Evolutionary conservation across 768 basidiomycete genomes (phyloP), one percentile per base, ranked within the genome.

Genomic region (Cystobasidium ongulense): DNA sequence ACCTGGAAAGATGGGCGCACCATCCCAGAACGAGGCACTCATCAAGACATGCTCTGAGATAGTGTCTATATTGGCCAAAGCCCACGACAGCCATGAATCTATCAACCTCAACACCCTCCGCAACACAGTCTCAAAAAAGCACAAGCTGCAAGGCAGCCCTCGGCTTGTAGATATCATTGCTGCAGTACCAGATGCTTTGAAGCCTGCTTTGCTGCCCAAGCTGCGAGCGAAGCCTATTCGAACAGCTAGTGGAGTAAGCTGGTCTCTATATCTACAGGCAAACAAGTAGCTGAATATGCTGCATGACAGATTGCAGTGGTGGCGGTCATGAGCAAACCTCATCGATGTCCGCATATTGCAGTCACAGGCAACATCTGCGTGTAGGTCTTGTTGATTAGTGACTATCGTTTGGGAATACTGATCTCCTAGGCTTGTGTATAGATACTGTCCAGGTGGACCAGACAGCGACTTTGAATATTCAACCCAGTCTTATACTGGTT

Each of bases 341-440:
- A 99, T 84, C 87, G 96, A 67, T 99, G 96, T 84, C 96, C 96
- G 2, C 96, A 99, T 83, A 98, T 99, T 71, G 96, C 96, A 8
- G 96, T 99, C 92, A 99, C 96, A 0, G 96, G 96, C 33, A 99
- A 99, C 79, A 98, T 99, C 72, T 99, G 96, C 82, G 96, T 99
- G 89, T 95, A 81, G n/a, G n/a, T n/a, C n/a, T n/a, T n/a, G n/a
- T n/a, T n/a, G n/a, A n/a, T n/a, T n/a, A 76, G 89, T 83, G 29
- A 4, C 4, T 2, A 7, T 8, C 46, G 5, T n/a, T 17, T 21
- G 10, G 10, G 46, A 3, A 50, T 50, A 50, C 18, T 11, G 10
- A 7, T 50, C 18, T 11, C 5, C 5, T 11, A 50, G 3, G 46
- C 15, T 50, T 21, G 15, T 50, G 39, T 41, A 11, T 75, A 93